These are phyloP conservation scores for Hypoxylon sp. DNA, from an alignment of 2,329 filamentous ascomycete genomes.

Conservation along the genomic window DNA sequence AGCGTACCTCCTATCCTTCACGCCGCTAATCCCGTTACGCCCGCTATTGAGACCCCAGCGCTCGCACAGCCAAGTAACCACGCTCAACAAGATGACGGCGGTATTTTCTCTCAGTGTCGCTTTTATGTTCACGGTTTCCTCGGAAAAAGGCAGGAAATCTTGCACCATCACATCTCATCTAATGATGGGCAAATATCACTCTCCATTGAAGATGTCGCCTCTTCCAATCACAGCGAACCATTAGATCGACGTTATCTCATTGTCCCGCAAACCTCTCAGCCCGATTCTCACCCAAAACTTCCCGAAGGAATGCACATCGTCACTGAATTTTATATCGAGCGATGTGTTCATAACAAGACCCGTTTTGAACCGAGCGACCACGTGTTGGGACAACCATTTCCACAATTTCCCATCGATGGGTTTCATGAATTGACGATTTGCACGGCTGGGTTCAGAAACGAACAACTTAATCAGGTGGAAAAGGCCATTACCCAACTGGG, in stretches of 20 bases:
- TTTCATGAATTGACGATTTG: conserved; percentile 81
- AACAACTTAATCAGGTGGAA: conserved; percentile 87
- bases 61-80: conserved; percentile 25
- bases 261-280: conserved; percentile 67
- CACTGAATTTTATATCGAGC: conserved; percentile 95
- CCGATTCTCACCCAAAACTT: conserved; percentile 60
- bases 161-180: conserved; percentile 64
- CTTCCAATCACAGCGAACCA: conserved; percentile 46
- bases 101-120: conserved; percentile 68
- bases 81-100: conserved; percentile 44
- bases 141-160: conserved; percentile 63
- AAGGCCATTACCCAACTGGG: conserved; percentile 83
- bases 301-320: conserved; percentile 67
- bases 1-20: conserved; percentile 37
- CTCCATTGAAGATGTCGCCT: conserved; percentile 60
- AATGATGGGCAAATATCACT: conserved; percentile 63
- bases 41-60: conserved; percentile 18
- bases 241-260: conserved; percentile 64
- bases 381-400: conserved; percentile 83
- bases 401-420: conserved; percentile 76
- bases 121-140: conserved; percentile 75
- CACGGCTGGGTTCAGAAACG: conserved; percentile 85
- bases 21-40: conserved; percentile 15
- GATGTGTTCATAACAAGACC: conserved; percentile 82
- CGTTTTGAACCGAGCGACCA: conserved; percentile 79